Percentiles rank a stretch among this genome's conserved stretches.
phyloP scores from a whole-genome alignment of 2,329 filamentous ascomycete species.

The Colletotrichum tofieldiae region DNA sequence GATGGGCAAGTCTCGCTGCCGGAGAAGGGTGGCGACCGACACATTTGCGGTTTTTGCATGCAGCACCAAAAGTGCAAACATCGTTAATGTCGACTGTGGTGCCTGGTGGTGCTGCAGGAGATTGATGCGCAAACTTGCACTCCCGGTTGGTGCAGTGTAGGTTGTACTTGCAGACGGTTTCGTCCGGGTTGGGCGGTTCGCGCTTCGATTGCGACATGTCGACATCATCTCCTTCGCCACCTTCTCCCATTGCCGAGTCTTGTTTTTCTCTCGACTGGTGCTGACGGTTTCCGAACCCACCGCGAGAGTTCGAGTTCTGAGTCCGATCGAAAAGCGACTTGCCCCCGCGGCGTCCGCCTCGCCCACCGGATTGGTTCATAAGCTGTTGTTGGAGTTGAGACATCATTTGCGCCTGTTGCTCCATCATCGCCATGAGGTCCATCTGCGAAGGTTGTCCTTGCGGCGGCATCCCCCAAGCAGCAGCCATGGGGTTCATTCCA shows the following conservation, averaged over 20 bases:
- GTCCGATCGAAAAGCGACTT: slow-evolving; percentile 84
- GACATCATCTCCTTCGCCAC: slow-evolving; percentile 70
- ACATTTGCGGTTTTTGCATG: slow-evolving; percentile 97
- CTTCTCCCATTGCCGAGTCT: slow-evolving; percentile 48
- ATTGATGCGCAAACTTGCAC: slow-evolving; percentile 95
- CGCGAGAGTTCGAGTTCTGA: slow-evolving; percentile 69
- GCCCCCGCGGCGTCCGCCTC: slow-evolving; percentile 60
- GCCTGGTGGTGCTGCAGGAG: slow-evolving; percentile 86
- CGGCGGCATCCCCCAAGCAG: slow-evolving; percentile 61
- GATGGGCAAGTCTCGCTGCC: slow-evolving; percentile 82
- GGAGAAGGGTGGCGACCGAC: slow-evolving; percentile 93
- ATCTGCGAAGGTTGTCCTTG: slow-evolving; percentile 62
- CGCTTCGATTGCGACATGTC: slow-evolving; percentile 72
- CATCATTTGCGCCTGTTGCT: slow-evolving; percentile 92
- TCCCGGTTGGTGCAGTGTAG: slow-evolving; percentile 88
- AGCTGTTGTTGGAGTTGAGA: slow-evolving; percentile 78
- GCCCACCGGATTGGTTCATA: slow-evolving; percentile 66
- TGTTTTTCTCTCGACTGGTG: slow-evolving; percentile 58
- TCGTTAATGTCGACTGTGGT: slow-evolving; percentile 84
- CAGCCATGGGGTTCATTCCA: slow-evolving; percentile 56
- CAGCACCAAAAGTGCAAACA: slow-evolving; percentile 86
- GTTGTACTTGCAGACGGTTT: slow-evolving; percentile 91
- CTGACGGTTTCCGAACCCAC: slow-evolving; percentile 67
- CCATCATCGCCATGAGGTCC: slow-evolving; percentile 81
- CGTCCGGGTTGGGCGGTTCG: slow-evolving; percentile 71